Evolutionary conservation across 1,284 basidiomycete species (phyloP).

Genomic region (Vanrija humicola): DNA sequence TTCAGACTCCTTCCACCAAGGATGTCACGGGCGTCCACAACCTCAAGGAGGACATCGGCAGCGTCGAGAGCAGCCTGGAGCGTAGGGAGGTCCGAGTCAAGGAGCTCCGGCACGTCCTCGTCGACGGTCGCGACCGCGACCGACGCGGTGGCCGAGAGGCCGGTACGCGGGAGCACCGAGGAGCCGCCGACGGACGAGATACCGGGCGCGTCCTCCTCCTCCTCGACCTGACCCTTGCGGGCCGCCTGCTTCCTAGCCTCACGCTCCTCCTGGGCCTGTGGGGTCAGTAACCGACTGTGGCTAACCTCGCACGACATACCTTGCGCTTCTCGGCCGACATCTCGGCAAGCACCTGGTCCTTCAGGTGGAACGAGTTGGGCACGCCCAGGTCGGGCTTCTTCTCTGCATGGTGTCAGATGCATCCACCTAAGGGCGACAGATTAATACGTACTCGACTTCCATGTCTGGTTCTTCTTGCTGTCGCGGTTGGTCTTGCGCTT

Average conservation of each 20-base stretch:
- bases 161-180: conserved; percentile 22
- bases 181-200: conserved; percentile 25
- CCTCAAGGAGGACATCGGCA: conserved; percentile 78
- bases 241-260: not conserved
- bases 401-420: conserved; percentile 53
- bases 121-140: conserved; percentile 30
- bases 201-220: conserved; percentile 44
- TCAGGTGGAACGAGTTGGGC: conserved; percentile 95
- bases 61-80: conserved; percentile 70
- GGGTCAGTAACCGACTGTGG: not conserved
- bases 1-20: conserved; percentile 62
- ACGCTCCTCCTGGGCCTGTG: not conserved
- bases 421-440: not conserved
- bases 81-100: conserved; percentile 65
- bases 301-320: not conserved
- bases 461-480: conserved; percentile 77
- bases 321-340: conserved; percentile 69
- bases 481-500: conserved; percentile 72
- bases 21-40: conserved; percentile 83
- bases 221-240: conserved; percentile 25
- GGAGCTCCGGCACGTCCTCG: conserved; percentile 57
- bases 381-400: conserved; percentile 87
- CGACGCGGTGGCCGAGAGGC: conserved; percentile 4
- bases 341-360: conserved; percentile 93
- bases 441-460: conserved; percentile 77